Evolutionary conservation across 495 filamentous ascomycete genomes (phyloP).

Genomic region (Podospora pseudopauciseta): DNA sequence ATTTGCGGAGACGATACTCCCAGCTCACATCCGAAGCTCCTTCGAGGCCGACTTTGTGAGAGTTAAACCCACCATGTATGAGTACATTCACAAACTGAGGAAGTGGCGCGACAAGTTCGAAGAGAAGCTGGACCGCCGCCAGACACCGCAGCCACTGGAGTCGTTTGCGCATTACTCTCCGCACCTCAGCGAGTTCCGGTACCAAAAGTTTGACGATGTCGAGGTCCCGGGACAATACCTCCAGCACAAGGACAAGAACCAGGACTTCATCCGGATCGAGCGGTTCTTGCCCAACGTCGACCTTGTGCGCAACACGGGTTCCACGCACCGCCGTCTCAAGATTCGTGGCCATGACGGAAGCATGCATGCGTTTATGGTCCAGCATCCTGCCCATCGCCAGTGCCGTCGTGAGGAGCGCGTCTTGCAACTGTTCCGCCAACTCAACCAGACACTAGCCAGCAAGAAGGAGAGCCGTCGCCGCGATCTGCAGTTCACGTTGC

Average conservation of each 20-base stretch:
- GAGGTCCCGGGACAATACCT: slow-evolving; percentile 97
- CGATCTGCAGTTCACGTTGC: slow-evolving; percentile 93
- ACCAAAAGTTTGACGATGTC: slow-evolving; percentile 96
- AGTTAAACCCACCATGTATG: slow-evolving; percentile 90
- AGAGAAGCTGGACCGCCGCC: slow-evolving; percentile 89
- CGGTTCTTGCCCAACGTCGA: slow-evolving; percentile 93
- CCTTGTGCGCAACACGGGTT: slow-evolving; percentile 78
- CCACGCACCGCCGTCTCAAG: slow-evolving; percentile 86
- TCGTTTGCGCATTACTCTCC: slow-evolving; percentile 61
- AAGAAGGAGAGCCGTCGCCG: slow-evolving; percentile 91
- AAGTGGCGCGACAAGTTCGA: slow-evolving; percentile 98
- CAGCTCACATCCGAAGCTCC: slow-evolving; percentile 82
- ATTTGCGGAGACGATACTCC: slow-evolving; percentile 94
- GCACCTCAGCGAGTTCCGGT: slow-evolving; percentile 91
- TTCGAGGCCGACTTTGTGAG: slow-evolving; percentile 95
- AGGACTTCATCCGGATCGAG: slow-evolving; percentile 95
- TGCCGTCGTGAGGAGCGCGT: slow-evolving; percentile 93
- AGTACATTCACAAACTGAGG: slow-evolving; percentile 95
- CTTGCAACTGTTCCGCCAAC: slow-evolving; percentile 93
- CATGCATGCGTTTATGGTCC: slow-evolving; percentile 88
- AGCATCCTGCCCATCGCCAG: slow-evolving; percentile 88
- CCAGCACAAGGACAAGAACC: slow-evolving; percentile 95
- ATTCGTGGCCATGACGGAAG: slow-evolving; percentile 98
- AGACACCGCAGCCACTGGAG: slow-evolving; percentile 66
- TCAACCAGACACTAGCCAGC: slow-evolving; percentile 84